A percentile compares a stretch with the other conserved stretches of the same genome.
Conservation (phyloP, 169 alveolate genomes). For the Amoebophrya sp. region DNA sequence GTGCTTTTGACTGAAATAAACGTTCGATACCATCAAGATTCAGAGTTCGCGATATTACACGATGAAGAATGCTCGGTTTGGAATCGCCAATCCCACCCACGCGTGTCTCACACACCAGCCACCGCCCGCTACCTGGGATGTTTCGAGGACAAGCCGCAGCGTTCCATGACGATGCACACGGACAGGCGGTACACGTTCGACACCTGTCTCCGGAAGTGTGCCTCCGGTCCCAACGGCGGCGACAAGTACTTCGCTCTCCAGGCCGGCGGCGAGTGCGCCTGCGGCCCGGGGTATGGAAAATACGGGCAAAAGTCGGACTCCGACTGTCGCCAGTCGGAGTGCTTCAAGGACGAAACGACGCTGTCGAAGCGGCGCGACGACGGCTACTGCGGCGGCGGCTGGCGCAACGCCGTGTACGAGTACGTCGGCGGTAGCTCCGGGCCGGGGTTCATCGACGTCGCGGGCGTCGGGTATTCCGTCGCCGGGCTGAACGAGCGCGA, state of each 20-base stretch:
- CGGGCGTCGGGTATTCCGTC: background rate
- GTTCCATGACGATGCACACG: background rate
- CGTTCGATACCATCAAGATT: too few relatives aligned
- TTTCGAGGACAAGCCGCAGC: background rate
- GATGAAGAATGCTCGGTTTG: too few relatives aligned
- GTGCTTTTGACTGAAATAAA: too few relatives aligned
- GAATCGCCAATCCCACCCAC: background rate
- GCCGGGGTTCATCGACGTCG: background rate
- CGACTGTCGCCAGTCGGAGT: background rate
- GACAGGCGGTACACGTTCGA: background rate
- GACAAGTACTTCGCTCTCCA: background rate
- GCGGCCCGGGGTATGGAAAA: background rate
- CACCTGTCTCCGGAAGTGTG: background rate
- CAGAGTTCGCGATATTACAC: too few relatives aligned
- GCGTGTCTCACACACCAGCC: background rate
- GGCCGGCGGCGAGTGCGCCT: background rate
- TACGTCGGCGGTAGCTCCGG: background rate
- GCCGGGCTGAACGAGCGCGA: background rate
- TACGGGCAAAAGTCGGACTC: background rate
- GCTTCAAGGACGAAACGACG: background rate
- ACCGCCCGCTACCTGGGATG: background rate
- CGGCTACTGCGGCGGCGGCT: background rate
- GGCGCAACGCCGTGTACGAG: background rate
- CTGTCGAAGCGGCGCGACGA: background rate
- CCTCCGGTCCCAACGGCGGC: too few relatives aligned